Evolutionary conservation across 2,329 filamentous ascomycete genomes (phyloP), one percentile per base, ranked within the genome.

Genomic region (Pezicula neosporulosa): DNA sequence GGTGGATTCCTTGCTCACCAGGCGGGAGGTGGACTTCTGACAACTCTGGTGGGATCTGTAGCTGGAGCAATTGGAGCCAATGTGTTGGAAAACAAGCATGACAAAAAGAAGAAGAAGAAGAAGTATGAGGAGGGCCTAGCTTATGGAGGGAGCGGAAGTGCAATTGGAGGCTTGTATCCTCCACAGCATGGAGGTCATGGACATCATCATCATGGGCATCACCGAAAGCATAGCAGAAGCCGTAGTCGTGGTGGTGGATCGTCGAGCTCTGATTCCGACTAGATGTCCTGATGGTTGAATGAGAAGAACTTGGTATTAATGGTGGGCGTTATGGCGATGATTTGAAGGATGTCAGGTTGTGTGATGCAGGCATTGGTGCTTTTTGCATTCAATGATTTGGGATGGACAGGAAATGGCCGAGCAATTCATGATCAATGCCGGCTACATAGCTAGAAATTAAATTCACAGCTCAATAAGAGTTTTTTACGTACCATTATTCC

Each of bases 21-120:
- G 64, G 63, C 78, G 10, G 78, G 80, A 18, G 77, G 77, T 48
- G 78, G 79, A 6, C 68, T 75, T 44, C 61, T 83, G 35, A 77
- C 77, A 21, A 78, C 80, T 2, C 58, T 82, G 6, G 70, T 76
- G 1, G 80, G 80, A 0, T 68, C 74, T 7, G 71, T 80, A 2
- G 77, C 74, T 10, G 81, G 81, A 21, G 80, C 78, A 0, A 70
- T 82, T 12, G 76, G 74, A 3, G 80, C 80, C 7, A 82, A 82
- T 56, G 66, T 74, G 16, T 62, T 81, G 36, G 75, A 77, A 62
- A 60, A 72, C 48, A 73, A 75, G 50, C 38, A 73, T 7, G 66
- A 72, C 63, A 64, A 66, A 16, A 52, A 66, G 10, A 66, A 70
- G 57, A 61, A 66, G 38, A 60, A 63, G 43, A 59, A 66, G 51